Evolutionary conservation across 768 basidiomycete genomes (phyloP), one percentile per base, ranked within the genome.

Genomic region (Russula lepida): DNA sequence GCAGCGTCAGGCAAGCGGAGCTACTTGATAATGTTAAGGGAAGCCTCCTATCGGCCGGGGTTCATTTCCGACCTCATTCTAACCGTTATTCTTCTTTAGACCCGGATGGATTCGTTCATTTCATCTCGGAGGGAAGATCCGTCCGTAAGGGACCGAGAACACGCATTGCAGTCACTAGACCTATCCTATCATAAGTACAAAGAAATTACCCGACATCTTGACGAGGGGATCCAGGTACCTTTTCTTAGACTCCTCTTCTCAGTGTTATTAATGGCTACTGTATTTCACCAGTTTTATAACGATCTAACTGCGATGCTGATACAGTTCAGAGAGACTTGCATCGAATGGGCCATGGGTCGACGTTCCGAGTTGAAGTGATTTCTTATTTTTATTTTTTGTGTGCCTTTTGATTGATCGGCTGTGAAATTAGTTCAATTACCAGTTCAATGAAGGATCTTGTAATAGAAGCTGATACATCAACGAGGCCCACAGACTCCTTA

Each of bases 151-250:
- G 86, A 85, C 50, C 81, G 97, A 17, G 92, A 95, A 73, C 76
- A 81, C 61, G 89, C 86, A 0, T 73, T 98, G 28, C 91, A 92
- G 69, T 82, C 84, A 13, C 82, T 95, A 46, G 92, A 95, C 64
- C 72, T 86, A 12, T 90, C 94, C 0, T 89, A 89, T 72, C 85
- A 85, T 74, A 92, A 92, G 68, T 97, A 93, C 72, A 78, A 81
- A 56, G 95, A 98, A 70, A 88, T 97, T 15, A 78, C 77, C 2
- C 80, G 82, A 53, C 94, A 98, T 72, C 75, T 97, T 6, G 85
- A 89, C 43, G 95, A 98, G 70, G 95, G 95, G 6, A 78, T 89
- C 67, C 88, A 91, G 76, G 92, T 88, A 66, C 15, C 74, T 64
- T 33, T 46, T 60, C 13, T 28, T 44, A 33, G 37, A 35, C 21